These are phyloP conservation scores for Hydrangea macrophylla DNA, from an alignment of 148 eudicot species.

Conservation along the genomic window DNA sequence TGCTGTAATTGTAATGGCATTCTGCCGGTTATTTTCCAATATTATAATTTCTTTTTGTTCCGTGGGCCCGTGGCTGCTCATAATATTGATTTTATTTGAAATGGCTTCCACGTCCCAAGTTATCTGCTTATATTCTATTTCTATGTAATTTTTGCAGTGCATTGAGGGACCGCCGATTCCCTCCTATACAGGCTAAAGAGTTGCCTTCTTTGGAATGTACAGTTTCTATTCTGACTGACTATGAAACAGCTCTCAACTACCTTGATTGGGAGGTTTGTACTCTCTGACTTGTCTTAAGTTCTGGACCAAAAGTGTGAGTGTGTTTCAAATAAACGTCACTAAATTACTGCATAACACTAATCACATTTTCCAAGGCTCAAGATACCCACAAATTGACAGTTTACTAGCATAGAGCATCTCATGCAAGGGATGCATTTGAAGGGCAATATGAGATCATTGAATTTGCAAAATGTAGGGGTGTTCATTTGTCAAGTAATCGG, in stretches of 20 bases:
- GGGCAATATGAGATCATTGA: background rate
- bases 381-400: background rate
- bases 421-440: background rate
- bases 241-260: constrained; percentile 64
- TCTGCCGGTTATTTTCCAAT: background rate
- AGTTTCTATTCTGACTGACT: constrained; percentile 82
- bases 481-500: no score
- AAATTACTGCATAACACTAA: background rate
- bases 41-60: background rate
- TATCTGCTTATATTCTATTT: constrained; percentile 18
- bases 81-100: background rate
- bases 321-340: background rate
- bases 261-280: constrained; percentile 97
- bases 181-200: constrained; percentile 92
- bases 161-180: constrained; percentile 83
- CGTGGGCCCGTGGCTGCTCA: background rate
- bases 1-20: no score
- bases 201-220: constrained; percentile 91
- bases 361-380: background rate
- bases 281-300: constrained; percentile 11
- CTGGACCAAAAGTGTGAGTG: background rate
- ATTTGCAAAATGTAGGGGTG: background rate
- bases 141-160: constrained; percentile 59
- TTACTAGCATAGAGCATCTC: background rate
- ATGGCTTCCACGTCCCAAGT: background rate